Evolutionary conservation across 179 eudicot species (phyloP), one percentile per base, ranked within the genome.

Genomic region (Beta lomatogona): DNA sequence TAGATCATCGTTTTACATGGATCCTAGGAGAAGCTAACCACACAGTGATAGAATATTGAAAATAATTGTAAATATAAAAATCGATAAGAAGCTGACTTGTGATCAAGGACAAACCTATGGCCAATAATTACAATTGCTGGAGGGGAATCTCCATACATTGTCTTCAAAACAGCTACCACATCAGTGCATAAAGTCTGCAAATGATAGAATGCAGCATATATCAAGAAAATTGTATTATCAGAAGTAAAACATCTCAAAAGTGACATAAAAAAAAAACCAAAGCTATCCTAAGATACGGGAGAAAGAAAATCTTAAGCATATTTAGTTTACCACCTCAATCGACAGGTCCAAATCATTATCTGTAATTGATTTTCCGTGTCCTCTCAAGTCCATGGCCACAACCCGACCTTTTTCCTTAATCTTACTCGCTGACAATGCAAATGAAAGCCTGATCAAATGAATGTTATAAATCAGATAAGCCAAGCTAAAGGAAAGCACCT

Each of bases 61-160:
- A 31, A 59, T 31, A 28, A 36, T 36, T 57, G 45, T 18, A 6
- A 16, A 15, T 31, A 25, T 28, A 31, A 74, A 55, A 6, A 22
- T 53, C 12, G 18, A 75, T 36, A 57, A 44, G 73, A 69, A 69
- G 53, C 5, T 31, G 7, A 79, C 12, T 71, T 41, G n/a, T 59
- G 69, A 45, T 36, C 28, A 52, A 8, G 22, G 65, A 63, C 64
- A 64, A 83, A 95, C 98, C 98, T 95, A 91, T 95, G 99, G 86
- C 99, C 99, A 87, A 94, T 86, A 19, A 95, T 93, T 83, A 95
- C 90, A 83, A 94, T 89, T 63, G 99, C 99, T 71, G 98, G 98
- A 81, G 94, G 94, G 84, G 94, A 91, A 83, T 94, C 97, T 70
- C 92, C 99, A 80, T 91, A 95, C 92, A 94, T 84, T 71, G 90